Evolutionary conservation across 106 monocot genomes (phyloP).

Genomic region (Cymbidium sinense): DNA sequence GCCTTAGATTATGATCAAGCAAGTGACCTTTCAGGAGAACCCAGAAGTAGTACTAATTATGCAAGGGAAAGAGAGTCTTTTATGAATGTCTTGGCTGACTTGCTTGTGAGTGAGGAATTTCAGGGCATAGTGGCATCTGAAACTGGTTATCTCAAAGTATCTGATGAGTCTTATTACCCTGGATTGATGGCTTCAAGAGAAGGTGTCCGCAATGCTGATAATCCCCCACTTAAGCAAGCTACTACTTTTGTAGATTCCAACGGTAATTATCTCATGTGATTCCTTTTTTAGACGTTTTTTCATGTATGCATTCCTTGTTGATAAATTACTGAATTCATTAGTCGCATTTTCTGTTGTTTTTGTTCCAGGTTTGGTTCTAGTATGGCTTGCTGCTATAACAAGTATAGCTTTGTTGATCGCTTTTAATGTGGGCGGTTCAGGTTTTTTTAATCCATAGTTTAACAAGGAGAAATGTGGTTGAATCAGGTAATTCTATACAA

Average conservation of each 20-base stretch:
- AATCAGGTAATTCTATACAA: slow-evolving; percentile 16
- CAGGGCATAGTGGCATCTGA: slow-evolving; percentile 94
- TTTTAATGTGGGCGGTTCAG: slow-evolving; percentile 57
- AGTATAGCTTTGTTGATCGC: slow-evolving; percentile 66
- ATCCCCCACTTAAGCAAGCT: slow-evolving; percentile 25
- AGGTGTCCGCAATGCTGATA: slow-evolving; percentile 16
- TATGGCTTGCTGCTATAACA: slow-evolving; percentile 79
- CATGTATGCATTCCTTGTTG: background rate
- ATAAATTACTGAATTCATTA: background rate
- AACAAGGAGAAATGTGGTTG: background rate
- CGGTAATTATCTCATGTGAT: slow-evolving; percentile 17
- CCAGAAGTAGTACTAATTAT: slow-evolving; percentile 1
- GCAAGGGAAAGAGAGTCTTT: slow-evolving; percentile 71
- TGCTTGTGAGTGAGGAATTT: slow-evolving; percentile 97
- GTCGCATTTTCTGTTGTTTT: slow-evolving; percentile 1
- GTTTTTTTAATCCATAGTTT: slow-evolving; percentile 69
- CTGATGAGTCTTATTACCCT: slow-evolving; percentile 20
- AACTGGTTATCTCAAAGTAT: slow-evolving; percentile 25
- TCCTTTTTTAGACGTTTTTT: background rate
- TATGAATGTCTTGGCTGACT: slow-evolving; percentile 71
- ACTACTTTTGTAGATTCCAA: slow-evolving; percentile 17
- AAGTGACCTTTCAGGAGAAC: slow-evolving; percentile 15
- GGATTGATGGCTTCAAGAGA: slow-evolving; percentile 20
- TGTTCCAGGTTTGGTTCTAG: slow-evolving; percentile 51
- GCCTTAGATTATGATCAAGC: slow-evolving; percentile 14